These are phyloP conservation scores for Apocynum venetum DNA, from an alignment of 257 asterid species.

Conservation along the genomic window DNA sequence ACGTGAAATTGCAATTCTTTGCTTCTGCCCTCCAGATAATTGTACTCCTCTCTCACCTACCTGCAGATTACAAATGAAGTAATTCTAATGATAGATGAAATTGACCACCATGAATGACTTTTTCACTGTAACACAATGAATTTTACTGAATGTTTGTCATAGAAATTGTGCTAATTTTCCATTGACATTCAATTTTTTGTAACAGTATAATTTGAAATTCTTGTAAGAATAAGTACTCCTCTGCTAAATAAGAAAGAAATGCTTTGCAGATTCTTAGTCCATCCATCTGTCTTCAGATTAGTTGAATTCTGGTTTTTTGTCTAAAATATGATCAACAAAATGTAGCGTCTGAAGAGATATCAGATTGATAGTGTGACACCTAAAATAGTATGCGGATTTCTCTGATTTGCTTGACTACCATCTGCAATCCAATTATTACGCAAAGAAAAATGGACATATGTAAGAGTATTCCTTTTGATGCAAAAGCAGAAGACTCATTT, in stretches of 20 bases:
- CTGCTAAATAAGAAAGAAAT: background rate
- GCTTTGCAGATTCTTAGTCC: background rate
- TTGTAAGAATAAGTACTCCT: background rate
- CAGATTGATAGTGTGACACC: background rate
- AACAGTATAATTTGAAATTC: background rate
- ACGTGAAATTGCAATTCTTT: constrained; percentile 87
- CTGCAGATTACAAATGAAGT: constrained; percentile 28
- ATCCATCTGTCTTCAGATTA: background rate
- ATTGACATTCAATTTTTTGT: background rate
- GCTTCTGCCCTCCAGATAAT: constrained; percentile 97
- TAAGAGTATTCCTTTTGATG: background rate
- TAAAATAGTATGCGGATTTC: background rate
- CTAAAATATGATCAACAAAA: background rate
- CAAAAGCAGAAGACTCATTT: background rate
- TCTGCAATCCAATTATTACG: background rate
- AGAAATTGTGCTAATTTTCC: background rate
- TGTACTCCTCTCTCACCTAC: constrained; percentile 98
- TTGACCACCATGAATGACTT: background rate
- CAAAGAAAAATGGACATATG: background rate
- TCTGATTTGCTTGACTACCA: background rate
- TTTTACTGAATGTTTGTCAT: background rate
- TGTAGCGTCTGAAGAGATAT: background rate
- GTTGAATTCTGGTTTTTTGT: background rate
- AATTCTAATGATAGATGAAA: background rate
- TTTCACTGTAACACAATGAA: background rate